phyloP scores from a whole-genome alignment of 148 eudicot genomes.

The Vaccinium vitisidaea region DNA sequence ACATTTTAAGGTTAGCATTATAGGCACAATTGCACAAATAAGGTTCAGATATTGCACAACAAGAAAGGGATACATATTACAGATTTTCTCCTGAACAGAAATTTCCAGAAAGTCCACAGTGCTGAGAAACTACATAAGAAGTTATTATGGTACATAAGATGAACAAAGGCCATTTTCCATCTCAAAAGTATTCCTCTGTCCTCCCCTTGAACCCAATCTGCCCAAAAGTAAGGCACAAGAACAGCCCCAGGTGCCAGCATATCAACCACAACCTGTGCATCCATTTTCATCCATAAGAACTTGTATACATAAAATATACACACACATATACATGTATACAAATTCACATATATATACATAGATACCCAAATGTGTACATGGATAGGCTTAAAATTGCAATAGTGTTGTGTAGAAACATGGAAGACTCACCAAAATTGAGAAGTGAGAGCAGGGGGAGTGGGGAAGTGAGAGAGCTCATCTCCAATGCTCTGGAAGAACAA shows the following conservation, averaged over 20 bases:
- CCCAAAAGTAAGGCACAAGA: conserved; percentile 85
- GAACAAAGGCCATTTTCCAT: conserved; percentile 13
- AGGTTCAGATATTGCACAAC: neutral
- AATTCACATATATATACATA: neutral
- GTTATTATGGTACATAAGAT: conserved; percentile 10
- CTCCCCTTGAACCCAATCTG: conserved; percentile 99
- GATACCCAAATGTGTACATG: no score
- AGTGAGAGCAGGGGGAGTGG: conserved; percentile 74
- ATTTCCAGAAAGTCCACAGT: neutral
- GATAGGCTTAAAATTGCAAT: neutral
- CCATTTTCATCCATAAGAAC: neutral
- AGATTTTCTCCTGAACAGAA: neutral
- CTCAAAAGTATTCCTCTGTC: conserved; percentile 79
- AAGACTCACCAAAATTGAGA: conserved; percentile 78
- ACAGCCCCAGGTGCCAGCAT: conserved; percentile 79
- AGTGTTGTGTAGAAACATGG: neutral
- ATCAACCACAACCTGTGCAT: conserved; percentile 84
- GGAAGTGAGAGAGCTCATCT: conserved; percentile 85
- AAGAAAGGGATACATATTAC: neutral
- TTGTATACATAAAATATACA: neutral
- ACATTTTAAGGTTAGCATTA: neutral
- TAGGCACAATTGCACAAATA: neutral
- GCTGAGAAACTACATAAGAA: neutral
- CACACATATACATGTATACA: neutral
- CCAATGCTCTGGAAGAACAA: conserved; percentile 90